Percentiles rank a stretch among this genome's conserved stretches.
phyloP scores from a whole-genome alignment of 495 filamentous ascomycete species.

The Pyronema domesticum region DNA sequence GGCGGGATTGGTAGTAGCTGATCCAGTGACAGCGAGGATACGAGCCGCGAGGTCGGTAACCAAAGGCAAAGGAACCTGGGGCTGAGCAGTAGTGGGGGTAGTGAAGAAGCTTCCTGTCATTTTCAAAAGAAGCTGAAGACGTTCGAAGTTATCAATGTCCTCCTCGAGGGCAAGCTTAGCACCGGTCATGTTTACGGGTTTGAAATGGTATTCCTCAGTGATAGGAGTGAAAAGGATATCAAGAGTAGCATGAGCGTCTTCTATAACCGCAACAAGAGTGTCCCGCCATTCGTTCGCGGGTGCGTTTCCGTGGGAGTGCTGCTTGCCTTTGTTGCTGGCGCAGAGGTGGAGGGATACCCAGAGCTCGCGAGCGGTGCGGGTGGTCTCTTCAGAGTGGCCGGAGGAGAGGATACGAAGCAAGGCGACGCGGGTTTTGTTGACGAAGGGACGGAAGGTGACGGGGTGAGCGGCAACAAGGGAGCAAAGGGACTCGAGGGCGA shows the following conservation, averaged over 20 bases:
- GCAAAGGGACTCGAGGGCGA: constrained; percentile 13
- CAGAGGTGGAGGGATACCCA: constrained; percentile 15
- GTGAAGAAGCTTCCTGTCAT: constrained; percentile 16
- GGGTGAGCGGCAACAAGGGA: constrained; percentile 17
- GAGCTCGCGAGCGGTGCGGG: constrained; percentile 13
- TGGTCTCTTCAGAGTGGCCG: not conserved
- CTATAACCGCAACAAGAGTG: constrained; percentile 7
- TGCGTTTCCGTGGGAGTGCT: constrained; percentile 10
- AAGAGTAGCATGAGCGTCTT: constrained; percentile 10
- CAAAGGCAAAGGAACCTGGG: constrained; percentile 12
- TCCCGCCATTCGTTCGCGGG: constrained; percentile 18
- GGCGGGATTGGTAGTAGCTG: constrained; percentile 9
- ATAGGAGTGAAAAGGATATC: constrained; percentile 11
- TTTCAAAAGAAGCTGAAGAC: constrained; percentile 5
- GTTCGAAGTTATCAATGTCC: not conserved
- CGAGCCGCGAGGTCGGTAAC: constrained; percentile 17
- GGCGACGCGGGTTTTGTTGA: constrained; percentile 5
- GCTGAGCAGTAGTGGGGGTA: constrained; percentile 12
- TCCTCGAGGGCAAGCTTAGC: not conserved
- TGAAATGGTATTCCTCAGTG: constrained; percentile 12
- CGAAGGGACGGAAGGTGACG: constrained; percentile 21
- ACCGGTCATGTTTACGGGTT: not conserved
- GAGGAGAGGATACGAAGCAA: constrained; percentile 8
- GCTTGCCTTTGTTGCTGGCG: constrained; percentile 6
- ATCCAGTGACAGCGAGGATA: constrained; percentile 9